Conservation (phyloP, 352 stramenopile genomes). For the Phytophthora syringae region DNA sequence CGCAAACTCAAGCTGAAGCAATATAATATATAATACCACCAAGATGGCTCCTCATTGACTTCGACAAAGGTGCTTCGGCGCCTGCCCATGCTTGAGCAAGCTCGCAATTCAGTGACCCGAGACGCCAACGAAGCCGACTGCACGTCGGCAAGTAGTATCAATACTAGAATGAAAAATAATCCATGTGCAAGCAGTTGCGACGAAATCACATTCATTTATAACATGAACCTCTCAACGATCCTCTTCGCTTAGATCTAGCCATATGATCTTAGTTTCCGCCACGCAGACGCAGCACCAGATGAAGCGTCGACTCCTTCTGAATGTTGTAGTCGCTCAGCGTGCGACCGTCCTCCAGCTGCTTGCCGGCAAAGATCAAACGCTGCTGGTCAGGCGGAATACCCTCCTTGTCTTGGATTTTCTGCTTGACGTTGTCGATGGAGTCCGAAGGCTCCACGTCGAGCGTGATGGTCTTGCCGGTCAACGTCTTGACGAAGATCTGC, state of each 20-base stretch:
- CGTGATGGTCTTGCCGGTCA: constrained; percentile 34
- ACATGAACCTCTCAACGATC: neutral
- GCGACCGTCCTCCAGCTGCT: constrained; percentile 32
- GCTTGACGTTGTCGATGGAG: constrained; percentile 33
- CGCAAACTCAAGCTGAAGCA: too few relatives aligned
- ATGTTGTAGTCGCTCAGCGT: constrained; percentile 38
- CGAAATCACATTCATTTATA: constrained; percentile 18
- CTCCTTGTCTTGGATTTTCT: constrained; percentile 35
- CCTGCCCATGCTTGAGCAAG: too few relatives aligned
- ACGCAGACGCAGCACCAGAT: constrained; percentile 32
- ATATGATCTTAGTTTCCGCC: constrained; percentile 15
- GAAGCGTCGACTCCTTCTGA: constrained; percentile 37
- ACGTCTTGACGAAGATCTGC: constrained; percentile 28
- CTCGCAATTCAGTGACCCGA: too few relatives aligned
- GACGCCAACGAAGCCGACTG: too few relatives aligned
- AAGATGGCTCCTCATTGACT: too few relatives aligned
- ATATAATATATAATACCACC: too few relatives aligned
- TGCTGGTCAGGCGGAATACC: constrained; percentile 33
- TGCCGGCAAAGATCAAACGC: constrained; percentile 30
- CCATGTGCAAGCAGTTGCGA: too few relatives aligned
- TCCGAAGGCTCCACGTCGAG: constrained; percentile 29
- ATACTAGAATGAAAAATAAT: too few relatives aligned
- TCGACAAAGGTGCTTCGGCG: too few relatives aligned
- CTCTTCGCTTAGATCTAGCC: neutral
- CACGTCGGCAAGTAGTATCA: too few relatives aligned